Evolutionary conservation across 345 rosid genomes (phyloP), one percentile per base, ranked within the genome.

Genomic region (Dimocarpus longan): DNA sequence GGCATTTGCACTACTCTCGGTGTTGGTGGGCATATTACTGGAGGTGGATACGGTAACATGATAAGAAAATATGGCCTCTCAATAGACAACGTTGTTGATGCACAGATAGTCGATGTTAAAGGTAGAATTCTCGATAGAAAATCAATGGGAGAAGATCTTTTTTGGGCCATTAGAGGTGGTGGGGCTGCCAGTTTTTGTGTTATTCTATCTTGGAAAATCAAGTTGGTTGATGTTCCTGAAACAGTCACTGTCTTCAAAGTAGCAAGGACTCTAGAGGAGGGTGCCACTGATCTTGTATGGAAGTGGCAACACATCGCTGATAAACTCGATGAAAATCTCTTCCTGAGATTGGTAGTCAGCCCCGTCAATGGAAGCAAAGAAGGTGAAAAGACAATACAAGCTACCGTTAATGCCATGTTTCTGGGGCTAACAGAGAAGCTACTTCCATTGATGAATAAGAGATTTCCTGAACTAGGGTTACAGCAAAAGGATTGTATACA

Each of bases 151-250:
- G 81, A 62, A 87, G 85, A 88, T 69, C 79, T 90, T 2, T 90
- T 90, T 6, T 88, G 91, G 91, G 93, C 91, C 0, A 88, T 90
- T 43, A 82, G 90, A 46, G 93, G 93, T 4, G 93, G 91, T 0
- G 91, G 91, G 2, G 90, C 85, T 5, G 89, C 86, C 0, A 88
- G 91, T 43, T 90, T 90, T 12, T 89, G 88, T 13, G 63, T 90
- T 16, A 76, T 88, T 13, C 62, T 86, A 15, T 72, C 88, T 2
- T 90, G 89, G 90, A 87, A 88, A 80, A 79, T 90, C 10, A 83
- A 81, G 68, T 86, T 73, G 85, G 37, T 90, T 15, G 57, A 77
- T 22, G 90, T 90, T 44, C 93, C 91, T 0, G 56, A 79, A 3
- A 65, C 39, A 11, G 89, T 90, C 46, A 88, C 93, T 0, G 85